Evolutionary conservation across 768 basidiomycete genomes (phyloP).

Genomic region (Lentinus tigrinus): DNA sequence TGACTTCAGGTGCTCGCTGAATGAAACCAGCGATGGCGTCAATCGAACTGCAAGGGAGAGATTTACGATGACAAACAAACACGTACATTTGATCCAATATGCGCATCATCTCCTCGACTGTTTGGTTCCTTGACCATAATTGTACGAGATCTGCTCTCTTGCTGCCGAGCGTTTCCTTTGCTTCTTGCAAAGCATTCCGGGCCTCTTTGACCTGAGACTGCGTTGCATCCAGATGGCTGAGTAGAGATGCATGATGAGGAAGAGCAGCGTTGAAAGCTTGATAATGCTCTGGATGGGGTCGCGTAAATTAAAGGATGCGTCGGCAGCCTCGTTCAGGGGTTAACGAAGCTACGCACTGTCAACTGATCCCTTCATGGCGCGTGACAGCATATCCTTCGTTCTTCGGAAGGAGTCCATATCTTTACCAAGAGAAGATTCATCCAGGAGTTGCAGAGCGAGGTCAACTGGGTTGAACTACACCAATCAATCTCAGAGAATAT

Average conservation of each 20-base stretch:
- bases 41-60: background rate
- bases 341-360: slow-evolving; percentile 58
- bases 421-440: slow-evolving; percentile 69
- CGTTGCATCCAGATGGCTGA: slow-evolving; percentile 67
- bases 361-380: slow-evolving; percentile 82
- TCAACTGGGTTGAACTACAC: slow-evolving; percentile 90
- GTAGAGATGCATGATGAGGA: slow-evolving; percentile 81
- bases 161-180: slow-evolving; percentile 74
- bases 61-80: background rate
- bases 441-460: slow-evolving; percentile 85
- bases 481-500: slow-evolving; percentile 12
- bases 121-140: slow-evolving; percentile 85
- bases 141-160: slow-evolving; percentile 89
- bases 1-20: slow-evolving; percentile 84
- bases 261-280: slow-evolving; percentile 93
- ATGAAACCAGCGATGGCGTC: slow-evolving; percentile 15
- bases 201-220: slow-evolving; percentile 76
- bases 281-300: slow-evolving; percentile 65
- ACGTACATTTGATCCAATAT: slow-evolving; percentile 93
- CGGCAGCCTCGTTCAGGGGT: background rate
- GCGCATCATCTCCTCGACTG: slow-evolving; percentile 92
- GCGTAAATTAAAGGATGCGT: background rate
- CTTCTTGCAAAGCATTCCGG: slow-evolving; percentile 68
- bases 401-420: slow-evolving; percentile 74
- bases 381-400: slow-evolving; percentile 76